Conservation (phyloP, 306 rosid genomes). For the Pyrus communis region DNA sequence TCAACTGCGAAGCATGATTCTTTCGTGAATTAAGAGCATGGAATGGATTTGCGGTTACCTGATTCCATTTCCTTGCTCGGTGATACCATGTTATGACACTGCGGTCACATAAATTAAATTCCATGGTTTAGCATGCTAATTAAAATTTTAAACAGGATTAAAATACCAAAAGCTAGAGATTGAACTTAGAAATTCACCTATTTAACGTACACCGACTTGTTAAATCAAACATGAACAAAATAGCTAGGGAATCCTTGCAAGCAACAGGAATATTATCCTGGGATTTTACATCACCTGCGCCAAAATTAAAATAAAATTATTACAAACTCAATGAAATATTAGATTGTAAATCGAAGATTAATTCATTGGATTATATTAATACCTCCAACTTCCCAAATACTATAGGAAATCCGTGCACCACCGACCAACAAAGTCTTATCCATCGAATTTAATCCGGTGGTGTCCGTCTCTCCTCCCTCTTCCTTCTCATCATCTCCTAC, state of each 20-base stretch:
- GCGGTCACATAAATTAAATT: conserved; percentile 23
- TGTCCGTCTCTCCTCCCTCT: conserved; percentile 15
- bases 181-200: conserved; percentile 24
- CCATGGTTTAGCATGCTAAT: background rate
- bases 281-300: conserved; percentile 53
- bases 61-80: conserved; percentile 82
- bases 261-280: conserved; percentile 57
- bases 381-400: conserved; percentile 97
- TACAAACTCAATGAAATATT: background rate
- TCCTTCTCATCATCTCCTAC: conserved; percentile 50
- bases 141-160: background rate
- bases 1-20: too few relatives aligned
- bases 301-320: background rate
- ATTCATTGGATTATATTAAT: background rate
- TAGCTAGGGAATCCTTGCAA: conserved; percentile 83
- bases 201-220: conserved; percentile 89
- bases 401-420: conserved; percentile 78
- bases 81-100: conserved; percentile 69
- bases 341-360: background rate
- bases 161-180: background rate
- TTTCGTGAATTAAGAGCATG: background rate
- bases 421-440: conserved; percentile 61
- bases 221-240: conserved; percentile 91
- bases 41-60: conserved; percentile 34
- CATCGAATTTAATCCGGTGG: conserved; percentile 41